These are phyloP conservation scores for Lyophyllum semitale DNA, from an alignment of 768 basidiomycete species.

Conservation along the genomic window DNA sequence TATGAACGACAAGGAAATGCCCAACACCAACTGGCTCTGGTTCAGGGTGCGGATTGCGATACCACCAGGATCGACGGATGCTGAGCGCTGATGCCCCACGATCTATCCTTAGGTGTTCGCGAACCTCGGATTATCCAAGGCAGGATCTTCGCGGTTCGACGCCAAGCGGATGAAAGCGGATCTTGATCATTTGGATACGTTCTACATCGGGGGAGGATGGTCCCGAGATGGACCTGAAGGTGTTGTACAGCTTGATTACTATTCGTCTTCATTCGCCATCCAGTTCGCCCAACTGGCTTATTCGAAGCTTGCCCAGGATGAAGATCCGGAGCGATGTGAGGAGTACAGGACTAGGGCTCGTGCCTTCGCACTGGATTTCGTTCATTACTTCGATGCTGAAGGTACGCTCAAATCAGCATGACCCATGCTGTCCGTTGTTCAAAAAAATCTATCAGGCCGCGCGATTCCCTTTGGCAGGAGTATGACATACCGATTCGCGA, in stretches of 20 bases:
- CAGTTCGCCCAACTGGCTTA: conserved; percentile 75
- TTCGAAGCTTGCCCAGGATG: conserved; percentile 61
- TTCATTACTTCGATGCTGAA: conserved; percentile 75
- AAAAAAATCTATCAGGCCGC: conserved; percentile 44
- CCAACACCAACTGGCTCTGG: conserved; percentile 85
- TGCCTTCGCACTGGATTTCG: conserved; percentile 66
- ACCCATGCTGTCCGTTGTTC: background rate
- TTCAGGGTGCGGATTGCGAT: conserved; percentile 52
- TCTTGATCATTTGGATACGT: conserved; percentile 75
- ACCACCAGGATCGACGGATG: background rate
- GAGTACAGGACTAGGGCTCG: conserved; percentile 66
- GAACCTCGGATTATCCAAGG: conserved; percentile 68
- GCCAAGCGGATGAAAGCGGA: conserved; percentile 69
- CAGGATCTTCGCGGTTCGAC: conserved; percentile 58
- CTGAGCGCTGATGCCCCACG: too few species aligned
- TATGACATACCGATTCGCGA: conserved; percentile 79
- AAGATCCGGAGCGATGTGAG: conserved; percentile 64
- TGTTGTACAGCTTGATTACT: conserved; percentile 78
- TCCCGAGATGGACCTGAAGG: conserved; percentile 78
- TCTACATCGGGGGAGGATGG: conserved; percentile 78
- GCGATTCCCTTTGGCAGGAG: conserved; percentile 77
- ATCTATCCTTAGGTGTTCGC: conserved; percentile 57
- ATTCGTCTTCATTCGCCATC: conserved; percentile 79
- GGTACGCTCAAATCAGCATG: conserved; percentile 36
- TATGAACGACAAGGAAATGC: conserved; percentile 84